Evolutionary conservation across 2,329 filamentous ascomycete species (phyloP).

Genomic region (Rhynchosporium agropyri): DNA sequence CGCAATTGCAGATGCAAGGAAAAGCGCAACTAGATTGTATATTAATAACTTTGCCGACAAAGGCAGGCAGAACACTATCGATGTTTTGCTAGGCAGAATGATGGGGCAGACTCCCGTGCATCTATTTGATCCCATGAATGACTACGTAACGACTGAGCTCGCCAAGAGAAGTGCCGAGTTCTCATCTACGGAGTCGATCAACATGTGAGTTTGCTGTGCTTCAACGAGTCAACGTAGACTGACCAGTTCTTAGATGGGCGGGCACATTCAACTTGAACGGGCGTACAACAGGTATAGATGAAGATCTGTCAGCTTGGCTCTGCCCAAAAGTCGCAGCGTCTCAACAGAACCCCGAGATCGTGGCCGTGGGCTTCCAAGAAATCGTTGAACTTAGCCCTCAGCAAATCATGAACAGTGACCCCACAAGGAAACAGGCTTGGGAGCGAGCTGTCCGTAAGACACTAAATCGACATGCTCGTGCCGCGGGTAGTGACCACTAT

Average conservation of each 20-base stretch:
- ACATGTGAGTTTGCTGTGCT: constrained; percentile 51
- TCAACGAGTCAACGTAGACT: not conserved
- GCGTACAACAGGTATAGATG: constrained; percentile 72
- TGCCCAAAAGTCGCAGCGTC: constrained; percentile 64
- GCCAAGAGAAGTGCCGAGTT: constrained; percentile 69
- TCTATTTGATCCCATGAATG: constrained; percentile 92
- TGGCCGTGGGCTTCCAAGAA: constrained; percentile 93
- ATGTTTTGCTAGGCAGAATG: constrained; percentile 83
- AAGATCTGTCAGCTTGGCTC: constrained; percentile 85
- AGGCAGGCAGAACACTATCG: constrained; percentile 89
- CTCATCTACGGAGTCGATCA: constrained; percentile 72
- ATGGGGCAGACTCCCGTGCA: constrained; percentile 83
- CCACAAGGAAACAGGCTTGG: constrained; percentile 81
- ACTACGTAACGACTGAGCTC: constrained; percentile 81
- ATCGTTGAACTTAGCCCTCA: constrained; percentile 98
- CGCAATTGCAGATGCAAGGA: constrained; percentile 90
- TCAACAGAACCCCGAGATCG: constrained; percentile 75
- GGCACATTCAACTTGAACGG: constrained; percentile 97
- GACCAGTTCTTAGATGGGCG: constrained; percentile 50
- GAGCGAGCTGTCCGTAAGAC: constrained; percentile 78
- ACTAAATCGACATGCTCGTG: constrained; percentile 71
- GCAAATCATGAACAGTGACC: constrained; percentile 99
- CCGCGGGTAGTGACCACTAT: constrained; percentile 73
- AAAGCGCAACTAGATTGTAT: constrained; percentile 90
- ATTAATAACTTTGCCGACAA: constrained; percentile 99